Evolutionary conservation across 805 yeast genomes (phyloP).

Genomic region (Lachancea cidri): DNA sequence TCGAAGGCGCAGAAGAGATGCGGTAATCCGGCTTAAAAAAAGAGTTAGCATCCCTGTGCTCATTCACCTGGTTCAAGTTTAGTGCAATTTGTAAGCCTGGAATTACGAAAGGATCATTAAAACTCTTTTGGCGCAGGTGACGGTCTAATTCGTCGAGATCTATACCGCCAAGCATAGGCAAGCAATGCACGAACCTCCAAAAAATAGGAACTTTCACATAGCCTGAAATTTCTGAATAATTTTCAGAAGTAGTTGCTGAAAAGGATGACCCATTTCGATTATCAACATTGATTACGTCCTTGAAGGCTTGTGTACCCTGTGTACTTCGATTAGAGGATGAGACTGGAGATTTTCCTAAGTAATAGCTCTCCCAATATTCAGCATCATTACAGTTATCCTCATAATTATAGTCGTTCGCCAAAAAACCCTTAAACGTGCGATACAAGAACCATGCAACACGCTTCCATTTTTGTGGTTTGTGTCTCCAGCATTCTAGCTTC

Average conservation of each 20-base stretch:
- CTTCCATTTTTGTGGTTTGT: conserved; percentile 22
- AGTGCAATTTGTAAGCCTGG: conserved; percentile 24
- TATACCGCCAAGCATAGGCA: conserved; percentile 31
- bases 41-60: conserved; percentile 1
- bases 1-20: not conserved
- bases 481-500: conserved; percentile 26
- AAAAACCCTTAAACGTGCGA: conserved; percentile 17
- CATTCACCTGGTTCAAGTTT: not conserved
- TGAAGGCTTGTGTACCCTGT: conserved; percentile 6
- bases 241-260: conserved; percentile 5
- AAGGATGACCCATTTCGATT: conserved; percentile 4
- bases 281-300: conserved; percentile 4
- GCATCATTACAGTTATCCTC: conserved; percentile 26
- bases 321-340: not conserved
- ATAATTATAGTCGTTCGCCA: conserved; percentile 13
- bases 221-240: conserved; percentile 1
- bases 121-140: conserved; percentile 15
- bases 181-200: conserved; percentile 24
- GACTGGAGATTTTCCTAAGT: conserved; percentile 6
- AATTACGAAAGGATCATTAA: conserved; percentile 17
- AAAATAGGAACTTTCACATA: conserved; percentile 18
- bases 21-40: conserved; percentile 11
- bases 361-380: conserved; percentile 21
- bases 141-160: conserved; percentile 31
- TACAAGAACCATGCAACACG: conserved; percentile 23